Conservation (phyloP, 345 rosid species). For the Cardiospermum halicacabum region DNA sequence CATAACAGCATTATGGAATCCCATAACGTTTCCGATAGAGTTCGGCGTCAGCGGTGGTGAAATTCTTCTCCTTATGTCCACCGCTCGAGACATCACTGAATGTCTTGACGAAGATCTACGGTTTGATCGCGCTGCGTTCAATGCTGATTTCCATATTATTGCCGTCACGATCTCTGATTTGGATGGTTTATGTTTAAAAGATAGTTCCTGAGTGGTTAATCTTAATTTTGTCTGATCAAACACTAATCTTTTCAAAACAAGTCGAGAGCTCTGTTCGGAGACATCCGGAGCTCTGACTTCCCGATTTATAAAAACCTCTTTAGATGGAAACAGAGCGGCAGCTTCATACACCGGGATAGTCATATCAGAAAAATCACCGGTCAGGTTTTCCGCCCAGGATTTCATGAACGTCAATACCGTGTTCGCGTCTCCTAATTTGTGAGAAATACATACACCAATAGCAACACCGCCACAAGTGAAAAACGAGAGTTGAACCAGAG, state of each 20-base stretch:
- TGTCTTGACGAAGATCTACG: neutral
- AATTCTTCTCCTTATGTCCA: slow-evolving; percentile 4
- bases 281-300: neutral
- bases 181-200: slow-evolving; percentile 9
- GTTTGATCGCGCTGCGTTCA: slow-evolving; percentile 5
- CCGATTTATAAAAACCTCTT: neutral
- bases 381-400: slow-evolving; percentile 18
- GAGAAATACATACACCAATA: slow-evolving; percentile 22
- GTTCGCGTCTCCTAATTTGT: slow-evolving; percentile 25
- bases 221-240: slow-evolving; percentile 10
- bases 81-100: neutral
- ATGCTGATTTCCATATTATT: slow-evolving; percentile 18
- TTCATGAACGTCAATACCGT: slow-evolving; percentile 14
- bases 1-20: neutral
- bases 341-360: neutral
- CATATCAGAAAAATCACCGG: neutral
- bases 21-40: neutral
- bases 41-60: neutral
- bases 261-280: slow-evolving; percentile 1
- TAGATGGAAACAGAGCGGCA: neutral
- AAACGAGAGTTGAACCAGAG: slow-evolving; percentile 23
- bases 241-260: slow-evolving; percentile 15
- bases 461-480: slow-evolving; percentile 25
- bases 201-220: too few species aligned
- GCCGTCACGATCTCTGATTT: slow-evolving; percentile 22